Evolutionary conservation across 2,329 filamentous ascomycete genomes (phyloP), one percentile per base, ranked within the genome.

Genomic region (Penicillium sp.): DNA sequence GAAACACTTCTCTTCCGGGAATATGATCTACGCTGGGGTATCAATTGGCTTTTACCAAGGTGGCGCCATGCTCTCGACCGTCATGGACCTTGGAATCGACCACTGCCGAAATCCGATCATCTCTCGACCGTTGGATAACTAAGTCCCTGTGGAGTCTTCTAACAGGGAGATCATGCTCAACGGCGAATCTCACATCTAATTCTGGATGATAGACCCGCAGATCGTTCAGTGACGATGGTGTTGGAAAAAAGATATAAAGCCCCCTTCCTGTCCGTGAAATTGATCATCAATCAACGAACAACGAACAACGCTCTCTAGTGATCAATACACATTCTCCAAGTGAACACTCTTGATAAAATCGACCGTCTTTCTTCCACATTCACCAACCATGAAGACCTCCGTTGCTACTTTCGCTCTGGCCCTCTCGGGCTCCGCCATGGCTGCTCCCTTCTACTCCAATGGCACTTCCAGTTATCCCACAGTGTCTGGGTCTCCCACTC

Each of bases 371-470:
- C 24, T 51, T 51, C 34, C 28, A 39, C 7, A 34, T 33, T 47
- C 24, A 42, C 54, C 43, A 54, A 58, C 23, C 10, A 62, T 63
- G 59, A 62, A 58, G 52, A 45, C 48, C 34, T 57, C 55, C 14
- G 13, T 60, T 36, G 53, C 53, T 52, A 48, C 49, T 9, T 33
- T 60, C 42, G 52, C 52, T 36, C 28, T 63, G 10, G 51, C 57
- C 33, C 53, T 62, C 9, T 55, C 55, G 3, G 61, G 55, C 37
- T 52, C 59, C 33, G 59, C 53, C 34, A 29, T 62, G 23, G 61
- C 46, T 26, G 46, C 31, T 13, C 61, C 59, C 9, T 57, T 62
- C 59, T 42, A 40, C 26, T 45, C 50, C 28, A 61, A 49, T 21
- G 37, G 56, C 24, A 56, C 59, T 21, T 49, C 48, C 29, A 14